Base-by-base conservation (phyloP, 164 flowering plant species). In the Nymphaea colorata region DNA sequence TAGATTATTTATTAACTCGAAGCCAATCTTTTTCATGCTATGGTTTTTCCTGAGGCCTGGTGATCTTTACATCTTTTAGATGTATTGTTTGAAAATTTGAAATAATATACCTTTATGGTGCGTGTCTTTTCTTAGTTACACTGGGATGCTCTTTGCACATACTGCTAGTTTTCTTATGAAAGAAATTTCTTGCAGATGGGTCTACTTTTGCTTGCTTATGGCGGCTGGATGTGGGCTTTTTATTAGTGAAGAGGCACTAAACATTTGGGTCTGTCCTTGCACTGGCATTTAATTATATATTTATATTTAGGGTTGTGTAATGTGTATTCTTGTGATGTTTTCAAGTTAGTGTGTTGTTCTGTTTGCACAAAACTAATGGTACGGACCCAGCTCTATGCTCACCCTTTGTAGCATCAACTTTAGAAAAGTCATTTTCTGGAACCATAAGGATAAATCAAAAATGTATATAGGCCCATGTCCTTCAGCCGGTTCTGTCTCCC, bases 141-240 rank as follows among this genome's bases (percentile, higher is more conserved):
- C 55, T 7, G 55, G 55, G 12, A 47, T 47, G 11, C 55, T 47
- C 5, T 47, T 47, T 47, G 55, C 12, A 12, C 55, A 47, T 47
- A 7, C 7, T 47, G 5, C 55, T 47, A 4, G 12, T 47, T 47
- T 47, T 47, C 55, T 47, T 47, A 47, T 47, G 55, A 12, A 4
- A 47, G 11, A 47, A 47, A 47, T 47, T 44, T 25, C 42, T 71
- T 81, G 71, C 87, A 89, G 97, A 78, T 91, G 97, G 96, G 45
- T 91, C 75, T 91, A 89, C 77, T 91, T 91, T 79, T 91, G 96
- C 91, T 76, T 91, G 77, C 89, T 91, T 61, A 89, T 89, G 91
- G 96, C 96, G 79, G 95, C 96, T 70, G 96, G 90, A 0, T 88
- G 81, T 78, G 96, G 90, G 69, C 91, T 90, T 78, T 89, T 89